These are phyloP conservation scores for Annona cherimola DNA, from an alignment of 164 flowering plant genomes.

Conservation along the genomic window DNA sequence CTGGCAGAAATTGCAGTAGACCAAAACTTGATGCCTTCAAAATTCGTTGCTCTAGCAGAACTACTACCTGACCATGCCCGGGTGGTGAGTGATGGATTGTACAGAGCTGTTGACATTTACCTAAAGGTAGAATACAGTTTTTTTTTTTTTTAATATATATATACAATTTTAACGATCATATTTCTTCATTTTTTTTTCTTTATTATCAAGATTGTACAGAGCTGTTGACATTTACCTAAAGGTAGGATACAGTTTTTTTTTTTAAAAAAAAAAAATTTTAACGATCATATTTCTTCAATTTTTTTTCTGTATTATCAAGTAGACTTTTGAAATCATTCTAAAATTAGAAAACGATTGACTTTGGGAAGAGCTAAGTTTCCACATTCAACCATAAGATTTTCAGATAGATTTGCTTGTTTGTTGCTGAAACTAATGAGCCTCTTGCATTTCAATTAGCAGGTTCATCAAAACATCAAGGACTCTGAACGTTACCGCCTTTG, in stretches of 20 bases:
- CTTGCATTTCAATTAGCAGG: slow-evolving; percentile 32
- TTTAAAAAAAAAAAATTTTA: too few species aligned
- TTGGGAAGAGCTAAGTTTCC: slow-evolving; percentile 7
- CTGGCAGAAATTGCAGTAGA: slow-evolving; percentile 91
- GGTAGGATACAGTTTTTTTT: slow-evolving; percentile 29
- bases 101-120: slow-evolving; percentile 87
- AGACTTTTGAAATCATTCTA: background rate
- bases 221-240: slow-evolving; percentile 91
- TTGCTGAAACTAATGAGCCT: background rate
- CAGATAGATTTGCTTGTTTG: slow-evolving; percentile 28
- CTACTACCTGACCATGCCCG: slow-evolving; percentile 96
- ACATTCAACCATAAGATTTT: background rate
- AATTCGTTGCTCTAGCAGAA: slow-evolving; percentile 78
- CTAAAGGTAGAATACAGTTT: slow-evolving; percentile 57
- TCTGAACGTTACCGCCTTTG: slow-evolving; percentile 79
- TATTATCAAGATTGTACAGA: slow-evolving; percentile 45
- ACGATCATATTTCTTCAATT: too few species aligned
- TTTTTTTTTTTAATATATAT: too few species aligned
- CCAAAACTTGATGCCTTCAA: slow-evolving; percentile 56
- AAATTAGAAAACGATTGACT: background rate
- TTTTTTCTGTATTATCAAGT: slow-evolving; percentile 6
- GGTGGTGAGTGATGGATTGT: slow-evolving; percentile 66
- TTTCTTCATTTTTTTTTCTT: too few species aligned
- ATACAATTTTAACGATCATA: too few species aligned
- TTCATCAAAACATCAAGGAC: slow-evolving; percentile 83